Conservation (phyloP, 768 basidiomycete genomes). For the Psilocybe cubensis region DNA sequence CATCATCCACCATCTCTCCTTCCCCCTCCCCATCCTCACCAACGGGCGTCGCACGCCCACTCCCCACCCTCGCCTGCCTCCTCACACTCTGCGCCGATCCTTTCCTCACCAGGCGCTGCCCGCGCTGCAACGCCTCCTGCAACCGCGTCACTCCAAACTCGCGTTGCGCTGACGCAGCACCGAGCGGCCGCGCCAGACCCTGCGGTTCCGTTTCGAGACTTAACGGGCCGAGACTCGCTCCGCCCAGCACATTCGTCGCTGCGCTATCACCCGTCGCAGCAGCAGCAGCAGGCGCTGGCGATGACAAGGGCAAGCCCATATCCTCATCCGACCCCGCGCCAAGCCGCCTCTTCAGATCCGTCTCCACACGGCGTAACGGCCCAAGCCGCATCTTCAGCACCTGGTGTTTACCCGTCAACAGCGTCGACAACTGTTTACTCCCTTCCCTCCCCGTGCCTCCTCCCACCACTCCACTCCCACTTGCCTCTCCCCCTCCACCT, state of each 20-base stretch:
- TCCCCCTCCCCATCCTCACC: neutral
- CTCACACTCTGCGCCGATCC: constrained; percentile 1
- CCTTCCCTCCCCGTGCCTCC: too few relatives aligned
- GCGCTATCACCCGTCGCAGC: constrained; percentile 13
- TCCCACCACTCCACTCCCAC: too few relatives aligned
- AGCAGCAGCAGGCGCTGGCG: too few relatives aligned
- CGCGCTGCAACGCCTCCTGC: constrained; percentile 22
- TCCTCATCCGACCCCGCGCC: constrained; percentile 44
- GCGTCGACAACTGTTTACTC: neutral
- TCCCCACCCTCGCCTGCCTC: neutral
- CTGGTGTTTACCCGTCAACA: constrained; percentile 30
- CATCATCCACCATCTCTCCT: too few relatives aligned
- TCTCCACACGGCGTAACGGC: constrained; percentile 43
- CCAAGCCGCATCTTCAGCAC: constrained; percentile 39
- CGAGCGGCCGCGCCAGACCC: neutral
- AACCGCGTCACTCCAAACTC: constrained; percentile 17
- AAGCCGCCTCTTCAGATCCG: constrained; percentile 39
- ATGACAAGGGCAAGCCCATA: constrained; percentile 13
- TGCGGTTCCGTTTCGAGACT: constrained; percentile 9
- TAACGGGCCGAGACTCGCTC: constrained; percentile 1
- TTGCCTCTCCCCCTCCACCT: too few relatives aligned
- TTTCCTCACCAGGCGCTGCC: neutral
- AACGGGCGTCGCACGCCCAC: neutral
- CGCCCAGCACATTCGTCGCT: constrained; percentile 11
- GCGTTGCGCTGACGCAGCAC: too few relatives aligned